phyloP scores from a whole-genome alignment of 805 yeast species.

The Candida nitratophila region DNA sequence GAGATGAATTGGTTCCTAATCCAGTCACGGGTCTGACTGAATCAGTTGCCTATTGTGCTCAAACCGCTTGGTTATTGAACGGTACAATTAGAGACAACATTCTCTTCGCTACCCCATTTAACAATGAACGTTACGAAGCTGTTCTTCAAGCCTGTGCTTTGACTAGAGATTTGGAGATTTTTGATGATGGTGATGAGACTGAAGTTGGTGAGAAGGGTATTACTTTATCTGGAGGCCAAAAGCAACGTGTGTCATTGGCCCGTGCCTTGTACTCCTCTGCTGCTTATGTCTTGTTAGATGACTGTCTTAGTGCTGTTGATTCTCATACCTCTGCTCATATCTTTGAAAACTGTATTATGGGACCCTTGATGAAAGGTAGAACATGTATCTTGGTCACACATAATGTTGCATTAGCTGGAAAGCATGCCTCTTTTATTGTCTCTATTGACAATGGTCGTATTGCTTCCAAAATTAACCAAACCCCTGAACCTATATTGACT shows the following conservation, averaged over 20 bases:
- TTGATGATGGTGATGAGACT: constrained; percentile 86
- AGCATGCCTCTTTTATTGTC: constrained; percentile 73
- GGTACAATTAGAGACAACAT: constrained; percentile 85
- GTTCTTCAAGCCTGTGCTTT: constrained; percentile 90
- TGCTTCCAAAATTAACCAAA: constrained; percentile 56
- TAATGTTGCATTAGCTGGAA: constrained; percentile 83
- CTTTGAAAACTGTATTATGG: constrained; percentile 85
- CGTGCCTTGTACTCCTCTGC: constrained; percentile 89
- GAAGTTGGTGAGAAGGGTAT: constrained; percentile 98
- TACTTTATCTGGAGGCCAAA: constrained; percentile 94
- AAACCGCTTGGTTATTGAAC: constrained; percentile 92
- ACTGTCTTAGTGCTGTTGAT: constrained; percentile 94
- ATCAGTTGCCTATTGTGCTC: constrained; percentile 93
- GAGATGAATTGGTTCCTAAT: constrained; percentile 65
- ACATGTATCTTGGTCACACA: constrained; percentile 91
- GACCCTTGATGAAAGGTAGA: constrained; percentile 77
- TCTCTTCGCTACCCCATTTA: constrained; percentile 65
- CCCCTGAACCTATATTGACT: constrained; percentile 40
- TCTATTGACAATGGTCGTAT: constrained; percentile 81
- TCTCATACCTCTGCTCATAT: constrained; percentile 94
- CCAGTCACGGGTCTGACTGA: constrained; percentile 79
- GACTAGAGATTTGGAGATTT: constrained; percentile 76
- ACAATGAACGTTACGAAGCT: constrained; percentile 65
- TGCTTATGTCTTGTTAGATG: constrained; percentile 78
- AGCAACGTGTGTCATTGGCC: constrained; percentile 92